phyloP scores from a whole-genome alignment of 257 asterid species.

The Linderniella brevidens region DNA sequence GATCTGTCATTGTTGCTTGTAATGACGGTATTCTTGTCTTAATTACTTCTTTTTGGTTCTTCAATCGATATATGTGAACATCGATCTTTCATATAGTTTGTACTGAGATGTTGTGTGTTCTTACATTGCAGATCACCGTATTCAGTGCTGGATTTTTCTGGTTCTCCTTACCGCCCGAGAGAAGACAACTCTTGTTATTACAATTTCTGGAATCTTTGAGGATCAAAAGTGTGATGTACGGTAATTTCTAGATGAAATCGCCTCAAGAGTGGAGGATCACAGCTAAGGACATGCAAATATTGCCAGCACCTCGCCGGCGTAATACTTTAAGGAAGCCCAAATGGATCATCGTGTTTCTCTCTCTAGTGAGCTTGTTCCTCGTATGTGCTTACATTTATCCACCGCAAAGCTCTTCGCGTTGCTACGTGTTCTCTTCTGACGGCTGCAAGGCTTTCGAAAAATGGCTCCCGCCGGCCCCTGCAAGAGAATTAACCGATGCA shows the following conservation, averaged over 20 bases:
- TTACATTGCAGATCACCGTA: too few species aligned
- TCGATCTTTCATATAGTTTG: too few species aligned
- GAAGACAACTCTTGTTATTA: too few species aligned
- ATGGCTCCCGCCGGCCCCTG: slow-evolving; percentile 84
- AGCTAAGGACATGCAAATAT: slow-evolving; percentile 65
- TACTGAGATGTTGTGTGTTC: too few species aligned
- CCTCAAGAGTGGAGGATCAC: slow-evolving; percentile 73
- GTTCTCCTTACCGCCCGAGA: too few species aligned
- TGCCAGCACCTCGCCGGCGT: slow-evolving; percentile 72
- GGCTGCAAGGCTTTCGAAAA: slow-evolving; percentile 57
- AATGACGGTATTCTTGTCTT: too few species aligned
- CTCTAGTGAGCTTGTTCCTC: slow-evolving; percentile 69
- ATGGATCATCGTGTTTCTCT: slow-evolving; percentile 79
- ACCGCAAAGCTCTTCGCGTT: slow-evolving; percentile 66
- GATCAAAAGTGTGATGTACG: too few species aligned
- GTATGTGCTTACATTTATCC: slow-evolving; percentile 83
- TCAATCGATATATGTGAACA: too few species aligned
- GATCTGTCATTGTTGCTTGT: too few species aligned
- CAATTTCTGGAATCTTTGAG: too few species aligned
- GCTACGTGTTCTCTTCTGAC: slow-evolving; percentile 63
- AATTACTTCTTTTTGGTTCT: too few species aligned
- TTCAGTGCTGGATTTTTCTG: too few species aligned
- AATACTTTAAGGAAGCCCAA: slow-evolving; percentile 74
- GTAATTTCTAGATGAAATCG: slow-evolving; percentile 39
- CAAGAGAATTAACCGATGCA: slow-evolving; percentile 69